phyloP scores from a whole-genome alignment of 2,329 filamentous ascomycete species.

The Ambrosiella cleistominuta region DNA sequence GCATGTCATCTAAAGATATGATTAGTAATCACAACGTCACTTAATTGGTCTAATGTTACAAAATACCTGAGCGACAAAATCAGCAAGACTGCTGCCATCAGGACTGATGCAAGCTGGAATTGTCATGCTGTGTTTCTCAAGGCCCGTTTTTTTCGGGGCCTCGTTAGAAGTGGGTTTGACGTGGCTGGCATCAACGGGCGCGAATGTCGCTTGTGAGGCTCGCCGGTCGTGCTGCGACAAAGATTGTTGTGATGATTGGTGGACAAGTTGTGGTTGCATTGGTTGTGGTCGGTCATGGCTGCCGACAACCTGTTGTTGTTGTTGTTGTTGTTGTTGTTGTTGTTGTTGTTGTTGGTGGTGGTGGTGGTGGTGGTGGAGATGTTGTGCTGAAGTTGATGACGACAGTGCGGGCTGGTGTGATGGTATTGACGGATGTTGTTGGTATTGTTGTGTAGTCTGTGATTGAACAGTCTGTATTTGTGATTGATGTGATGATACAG shows the following conservation, averaged over 20 bases:
- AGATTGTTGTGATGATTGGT: constrained; percentile 2
- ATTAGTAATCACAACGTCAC: neutral
- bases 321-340: neutral
- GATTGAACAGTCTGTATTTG: neutral
- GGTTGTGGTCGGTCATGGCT: constrained; percentile 1
- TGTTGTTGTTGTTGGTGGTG: neutral
- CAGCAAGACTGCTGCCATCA: constrained; percentile 57
- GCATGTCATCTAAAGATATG: constrained; percentile 59
- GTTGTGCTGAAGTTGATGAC: neutral
- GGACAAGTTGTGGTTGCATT: constrained; percentile 2
- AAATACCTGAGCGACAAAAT: constrained; percentile 67
- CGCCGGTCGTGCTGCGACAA: neutral
- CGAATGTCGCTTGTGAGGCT: constrained; percentile 9
- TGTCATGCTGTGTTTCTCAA: constrained; percentile 44
- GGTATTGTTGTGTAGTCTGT: neutral
- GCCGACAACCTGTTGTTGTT: neutral
- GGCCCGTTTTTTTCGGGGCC: constrained; percentile 17
- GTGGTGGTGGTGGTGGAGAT: neutral
- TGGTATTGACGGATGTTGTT: neutral
- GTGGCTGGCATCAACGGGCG: neutral
- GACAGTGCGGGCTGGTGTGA: neutral
- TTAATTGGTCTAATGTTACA: neutral
- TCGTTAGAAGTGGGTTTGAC: neutral
- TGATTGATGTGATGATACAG: neutral
- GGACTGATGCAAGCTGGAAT: constrained; percentile 62